Evolutionary conservation across 2,329 filamentous ascomycete species (phyloP).

Genomic region (Trichoderma sp.): DNA sequence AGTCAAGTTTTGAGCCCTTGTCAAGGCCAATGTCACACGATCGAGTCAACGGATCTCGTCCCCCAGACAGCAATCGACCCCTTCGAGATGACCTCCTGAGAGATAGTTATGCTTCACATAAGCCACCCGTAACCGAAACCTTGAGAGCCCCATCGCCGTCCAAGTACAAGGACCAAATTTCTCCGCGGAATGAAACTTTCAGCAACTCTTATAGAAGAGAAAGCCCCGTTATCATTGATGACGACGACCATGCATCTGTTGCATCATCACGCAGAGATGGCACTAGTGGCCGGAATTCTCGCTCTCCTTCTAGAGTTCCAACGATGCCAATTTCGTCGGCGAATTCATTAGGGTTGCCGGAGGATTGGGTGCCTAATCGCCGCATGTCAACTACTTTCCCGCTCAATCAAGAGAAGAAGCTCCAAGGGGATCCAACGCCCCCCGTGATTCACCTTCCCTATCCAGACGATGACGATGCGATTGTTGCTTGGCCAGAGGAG

Average conservation of each 20-base stretch:
- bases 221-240: conserved; percentile 33
- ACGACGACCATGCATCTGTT: conserved; percentile 38
- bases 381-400: conserved; percentile 39
- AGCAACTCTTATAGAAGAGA: background rate
- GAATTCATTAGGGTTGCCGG: conserved; percentile 22
- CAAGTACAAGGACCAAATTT: conserved; percentile 36
- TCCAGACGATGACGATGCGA: conserved; percentile 41
- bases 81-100: conserved; percentile 34
- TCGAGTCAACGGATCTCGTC: conserved; percentile 33
- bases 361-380: conserved; percentile 25
- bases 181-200: conserved; percentile 43
- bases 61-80: conserved; percentile 33
- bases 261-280: conserved; percentile 32
- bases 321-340: conserved; percentile 40
- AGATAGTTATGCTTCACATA: conserved; percentile 37
- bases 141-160: conserved; percentile 28
- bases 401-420: conserved; percentile 28
- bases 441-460: conserved; percentile 37
- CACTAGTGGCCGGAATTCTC: conserved; percentile 23
- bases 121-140: conserved; percentile 29
- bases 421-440: conserved; percentile 31
- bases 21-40: conserved; percentile 40
- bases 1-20: conserved; percentile 33
- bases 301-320: conserved; percentile 40
- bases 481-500: conserved; percentile 31